Conservation (phyloP, 225 moss, liverwort and hornwort species). For the Climacium dendroides region DNA sequence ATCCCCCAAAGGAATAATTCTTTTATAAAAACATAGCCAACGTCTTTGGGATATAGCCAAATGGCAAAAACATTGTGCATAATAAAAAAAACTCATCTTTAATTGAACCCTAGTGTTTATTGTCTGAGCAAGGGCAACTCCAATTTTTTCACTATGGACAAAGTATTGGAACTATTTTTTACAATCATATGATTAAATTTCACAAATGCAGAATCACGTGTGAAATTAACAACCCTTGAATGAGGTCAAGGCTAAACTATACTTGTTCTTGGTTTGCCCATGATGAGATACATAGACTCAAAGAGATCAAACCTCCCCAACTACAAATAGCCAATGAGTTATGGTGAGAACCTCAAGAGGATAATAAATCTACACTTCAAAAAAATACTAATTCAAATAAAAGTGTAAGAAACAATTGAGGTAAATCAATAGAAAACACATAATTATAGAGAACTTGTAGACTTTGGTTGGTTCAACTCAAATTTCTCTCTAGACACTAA, state of each 20-base stretch:
- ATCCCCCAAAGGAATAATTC: too few relatives aligned
- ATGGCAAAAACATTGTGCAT: neutral
- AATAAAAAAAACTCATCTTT: neutral
- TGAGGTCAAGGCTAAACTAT: rapidly evolving
- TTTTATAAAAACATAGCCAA: neutral
- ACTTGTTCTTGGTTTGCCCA: neutral
- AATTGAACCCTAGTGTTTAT: neutral
- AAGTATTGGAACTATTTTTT: rapidly evolving
- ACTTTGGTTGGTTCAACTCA: neutral
- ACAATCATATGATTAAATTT: neutral
- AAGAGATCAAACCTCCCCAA: rapidly evolving
- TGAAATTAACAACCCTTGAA: neutral
- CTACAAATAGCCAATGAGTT: neutral
- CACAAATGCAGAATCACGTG: neutral
- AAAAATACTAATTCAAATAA: too few relatives aligned
- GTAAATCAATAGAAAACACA: neutral
- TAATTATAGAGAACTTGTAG: neutral
- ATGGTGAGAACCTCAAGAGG: neutral
- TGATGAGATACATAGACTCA: rapidly evolving
- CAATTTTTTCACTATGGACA: rapidly evolving
- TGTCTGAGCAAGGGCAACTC: rapidly evolving
- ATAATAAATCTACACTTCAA: neutral
- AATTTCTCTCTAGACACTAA: neutral
- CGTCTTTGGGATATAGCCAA: neutral
- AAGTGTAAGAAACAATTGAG: neutral